Evolutionary conservation across 495 filamentous ascomycete species (phyloP).

Genomic region (Neurospora sp.): DNA sequence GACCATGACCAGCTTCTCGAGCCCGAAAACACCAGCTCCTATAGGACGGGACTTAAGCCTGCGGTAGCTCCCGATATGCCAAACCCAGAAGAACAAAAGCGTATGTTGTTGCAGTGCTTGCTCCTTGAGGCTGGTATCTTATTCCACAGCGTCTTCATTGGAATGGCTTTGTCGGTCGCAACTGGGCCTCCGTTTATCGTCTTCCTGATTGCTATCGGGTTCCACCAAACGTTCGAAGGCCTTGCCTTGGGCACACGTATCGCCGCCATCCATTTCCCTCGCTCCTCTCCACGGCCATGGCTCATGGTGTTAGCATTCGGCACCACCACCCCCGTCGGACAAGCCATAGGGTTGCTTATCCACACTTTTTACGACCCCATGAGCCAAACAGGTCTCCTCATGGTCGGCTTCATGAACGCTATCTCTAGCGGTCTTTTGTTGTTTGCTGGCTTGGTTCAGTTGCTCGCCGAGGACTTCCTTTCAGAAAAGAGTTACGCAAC

Average conservation of each 20-base stretch:
- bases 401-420: conserved; percentile 90
- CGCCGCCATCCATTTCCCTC: conserved; percentile 52
- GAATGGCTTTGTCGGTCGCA: conserved; percentile 79
- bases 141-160: conserved; percentile 83
- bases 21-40: conserved; percentile 1
- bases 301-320: conserved; percentile 94
- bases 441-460: conserved; percentile 84
- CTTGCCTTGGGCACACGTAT: conserved; percentile 66
- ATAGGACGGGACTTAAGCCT: conserved; percentile 15
- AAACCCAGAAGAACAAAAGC: conserved; percentile 38
- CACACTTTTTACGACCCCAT: conserved; percentile 79
- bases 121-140: conserved; percentile 78
- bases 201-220: conserved; percentile 70
- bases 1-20: conserved; percentile 15
- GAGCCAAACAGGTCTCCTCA: conserved; percentile 70
- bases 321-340: conserved; percentile 80
- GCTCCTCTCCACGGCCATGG: conserved; percentile 57
- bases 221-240: conserved; percentile 72
- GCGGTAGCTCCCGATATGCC: conserved; percentile 7
- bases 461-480: conserved; percentile 90
- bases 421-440: conserved; percentile 78
- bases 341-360: conserved; percentile 74
- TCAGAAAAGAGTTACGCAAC: conserved; percentile 74
- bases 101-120: conserved; percentile 65
- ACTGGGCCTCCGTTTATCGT: conserved; percentile 68